A percentile compares a stretch with the other conserved stretches of the same genome.
These are phyloP conservation scores for Astragalus membranaceus DNA, from an alignment of 306 rosid genomes.

Conservation along the genomic window DNA sequence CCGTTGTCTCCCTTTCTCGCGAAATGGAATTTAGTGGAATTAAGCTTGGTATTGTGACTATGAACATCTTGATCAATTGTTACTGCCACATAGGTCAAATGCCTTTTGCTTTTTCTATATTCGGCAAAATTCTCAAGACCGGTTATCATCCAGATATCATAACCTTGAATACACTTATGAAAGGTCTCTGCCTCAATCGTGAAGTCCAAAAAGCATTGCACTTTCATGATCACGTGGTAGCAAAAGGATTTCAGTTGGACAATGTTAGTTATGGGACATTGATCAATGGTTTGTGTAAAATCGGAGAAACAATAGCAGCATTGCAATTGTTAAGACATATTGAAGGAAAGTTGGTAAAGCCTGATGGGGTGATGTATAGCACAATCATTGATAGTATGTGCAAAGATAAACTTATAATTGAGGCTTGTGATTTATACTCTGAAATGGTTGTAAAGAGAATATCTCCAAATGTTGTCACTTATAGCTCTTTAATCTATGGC, in stretches of 20 bases:
- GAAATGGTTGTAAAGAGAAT: background rate
- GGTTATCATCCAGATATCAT: background rate
- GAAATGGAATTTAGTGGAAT: background rate
- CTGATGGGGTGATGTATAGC: background rate
- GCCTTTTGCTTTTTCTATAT: background rate
- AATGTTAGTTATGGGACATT: background rate
- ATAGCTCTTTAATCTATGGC: background rate
- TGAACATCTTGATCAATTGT: background rate
- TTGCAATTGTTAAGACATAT: background rate
- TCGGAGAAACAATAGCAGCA: background rate
- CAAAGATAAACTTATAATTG: background rate
- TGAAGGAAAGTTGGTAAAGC: background rate
- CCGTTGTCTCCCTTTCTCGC: background rate
- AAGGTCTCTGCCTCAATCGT: background rate
- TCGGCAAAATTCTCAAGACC: background rate
- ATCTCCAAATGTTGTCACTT: background rate
- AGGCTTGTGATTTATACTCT: background rate
- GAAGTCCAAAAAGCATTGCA: background rate
- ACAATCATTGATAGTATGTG: background rate
- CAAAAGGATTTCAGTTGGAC: background rate
- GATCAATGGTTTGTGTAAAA: background rate
- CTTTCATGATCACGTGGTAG: background rate
- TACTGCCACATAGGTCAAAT: background rate
- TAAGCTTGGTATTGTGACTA: background rate
- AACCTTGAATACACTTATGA: background rate